These are phyloP conservation scores for Cyclostephanos invisitatus DNA, from an alignment of 108 stramenopile genomes.

Conservation along the genomic window DNA sequence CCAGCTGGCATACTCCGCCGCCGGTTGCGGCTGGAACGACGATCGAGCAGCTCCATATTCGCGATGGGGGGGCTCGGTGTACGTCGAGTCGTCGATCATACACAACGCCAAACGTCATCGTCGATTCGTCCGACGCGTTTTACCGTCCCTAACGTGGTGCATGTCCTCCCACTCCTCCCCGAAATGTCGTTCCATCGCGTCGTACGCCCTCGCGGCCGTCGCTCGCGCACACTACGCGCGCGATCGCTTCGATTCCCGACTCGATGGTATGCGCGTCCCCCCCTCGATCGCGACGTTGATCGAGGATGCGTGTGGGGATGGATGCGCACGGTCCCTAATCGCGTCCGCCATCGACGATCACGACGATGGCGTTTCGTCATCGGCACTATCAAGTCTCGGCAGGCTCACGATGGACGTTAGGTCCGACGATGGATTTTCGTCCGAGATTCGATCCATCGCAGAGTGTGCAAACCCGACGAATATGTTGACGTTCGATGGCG, in stretches of 20 bases:
- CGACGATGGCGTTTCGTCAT: constrained; percentile 70
- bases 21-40: neutral
- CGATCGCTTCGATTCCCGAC: constrained; percentile 47
- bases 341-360: constrained; percentile 61
- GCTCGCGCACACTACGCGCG: constrained; percentile 57
- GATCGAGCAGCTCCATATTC: neutral
- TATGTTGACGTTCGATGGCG: constrained; percentile 17
- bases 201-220: constrained; percentile 55
- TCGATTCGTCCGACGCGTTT: constrained; percentile 18
- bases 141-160: constrained; percentile 29
- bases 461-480: constrained; percentile 23
- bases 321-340: constrained; percentile 59
- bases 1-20: constrained; percentile 18
- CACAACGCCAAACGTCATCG: constrained; percentile 23
- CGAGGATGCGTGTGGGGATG: constrained; percentile 71
- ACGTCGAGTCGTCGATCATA: constrained; percentile 27
- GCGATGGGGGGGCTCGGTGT: neutral
- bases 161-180: constrained; percentile 15
- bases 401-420: constrained; percentile 51
- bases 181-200: constrained; percentile 51
- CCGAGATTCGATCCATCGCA: constrained; percentile 20
- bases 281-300: constrained; percentile 40
- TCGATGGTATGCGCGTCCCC: constrained; percentile 38
- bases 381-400: constrained; percentile 67
- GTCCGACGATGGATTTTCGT: constrained; percentile 29